phyloP scores from a whole-genome alignment of 225 moss, liverwort and hornwort genomes.

The Polytrichum commune region DNA sequence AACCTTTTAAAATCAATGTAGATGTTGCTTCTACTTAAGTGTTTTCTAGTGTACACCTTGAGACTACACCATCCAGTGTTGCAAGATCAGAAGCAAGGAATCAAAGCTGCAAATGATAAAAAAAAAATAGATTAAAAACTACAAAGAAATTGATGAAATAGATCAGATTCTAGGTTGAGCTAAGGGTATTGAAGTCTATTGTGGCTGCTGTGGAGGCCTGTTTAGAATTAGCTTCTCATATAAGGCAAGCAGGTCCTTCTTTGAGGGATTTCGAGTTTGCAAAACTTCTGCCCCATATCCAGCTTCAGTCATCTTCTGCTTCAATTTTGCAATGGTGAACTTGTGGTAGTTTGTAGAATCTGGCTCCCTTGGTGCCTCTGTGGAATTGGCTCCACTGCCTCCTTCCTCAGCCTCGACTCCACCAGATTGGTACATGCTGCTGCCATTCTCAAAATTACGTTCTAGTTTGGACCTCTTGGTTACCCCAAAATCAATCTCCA shows the following conservation, averaged over 20 bases:
- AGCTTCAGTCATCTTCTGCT: slow-evolving; percentile 72
- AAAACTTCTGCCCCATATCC: slow-evolving; percentile 78
- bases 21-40: neutral
- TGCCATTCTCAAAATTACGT: slow-evolving; percentile 49
- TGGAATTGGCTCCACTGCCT: slow-evolving; percentile 35
- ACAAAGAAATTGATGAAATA: neutral
- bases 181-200: slow-evolving; percentile 2
- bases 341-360: slow-evolving; percentile 57
- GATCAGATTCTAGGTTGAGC: neutral
- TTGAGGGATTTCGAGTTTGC: slow-evolving; percentile 52
- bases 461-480: slow-evolving; percentile 54
- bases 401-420: slow-evolving; percentile 45
- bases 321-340: slow-evolving; percentile 70
- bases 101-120: neutral
- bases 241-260: slow-evolving; percentile 67
- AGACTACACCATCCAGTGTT: neutral
- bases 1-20: neutral
- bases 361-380: slow-evolving; percentile 9
- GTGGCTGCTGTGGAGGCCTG: slow-evolving; percentile 19
- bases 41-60: neutral
- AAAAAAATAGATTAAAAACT: neutral
- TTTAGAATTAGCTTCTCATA: slow-evolving; percentile 60
- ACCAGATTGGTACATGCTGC: slow-evolving; percentile 50
- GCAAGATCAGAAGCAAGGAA: neutral
- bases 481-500: slow-evolving; percentile 60